These are phyloP conservation scores for Capillidium heterosporum DNA, from an alignment of 371 early-diverging fungal genomes.

Conservation along the genomic window DNA sequence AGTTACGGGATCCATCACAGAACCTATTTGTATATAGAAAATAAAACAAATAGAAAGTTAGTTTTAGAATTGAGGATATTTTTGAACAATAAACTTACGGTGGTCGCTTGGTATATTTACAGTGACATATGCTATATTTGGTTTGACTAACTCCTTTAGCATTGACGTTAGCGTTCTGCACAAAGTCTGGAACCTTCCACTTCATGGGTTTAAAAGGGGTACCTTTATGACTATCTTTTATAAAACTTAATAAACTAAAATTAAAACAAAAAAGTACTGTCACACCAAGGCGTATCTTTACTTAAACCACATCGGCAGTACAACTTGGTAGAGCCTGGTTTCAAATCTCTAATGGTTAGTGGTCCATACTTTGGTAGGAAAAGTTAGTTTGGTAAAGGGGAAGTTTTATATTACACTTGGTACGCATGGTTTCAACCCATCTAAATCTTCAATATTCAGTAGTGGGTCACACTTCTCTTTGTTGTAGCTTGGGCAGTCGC, in stretches of 20 bases:
- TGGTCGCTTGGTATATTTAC: conserved; percentile 8
- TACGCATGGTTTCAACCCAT: conserved; percentile 6
- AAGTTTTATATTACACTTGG: conserved; percentile 5
- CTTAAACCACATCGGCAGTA: conserved; percentile 8
- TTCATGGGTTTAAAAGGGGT: conserved; percentile 8
- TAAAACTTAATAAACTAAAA: not conserved
- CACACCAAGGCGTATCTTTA: conserved; percentile 9
- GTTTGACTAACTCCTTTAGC: not conserved
- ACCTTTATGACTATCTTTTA: conserved; percentile 7
- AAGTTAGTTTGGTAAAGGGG: not conserved
- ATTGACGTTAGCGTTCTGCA: not conserved
- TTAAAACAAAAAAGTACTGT: not conserved
- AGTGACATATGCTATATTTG: conserved; percentile 8
- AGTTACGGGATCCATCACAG: conserved; percentile 8
- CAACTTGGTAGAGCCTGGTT: conserved; percentile 4
- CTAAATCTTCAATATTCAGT: conserved; percentile 6
- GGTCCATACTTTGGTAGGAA: conserved; percentile 11
- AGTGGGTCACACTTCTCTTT: not conserved
- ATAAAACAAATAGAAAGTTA: not conserved
- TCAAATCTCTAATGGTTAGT: conserved; percentile 5
- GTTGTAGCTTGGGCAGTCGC: too few relatives aligned
- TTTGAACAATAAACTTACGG: conserved; percentile 7
- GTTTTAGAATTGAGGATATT: not conserved
- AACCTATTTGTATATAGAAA: not conserved
- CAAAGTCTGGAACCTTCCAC: conserved; percentile 7